Conservation (phyloP, 371 early-diverging fungal species). For the Rhizopus stolonifer region DNA sequence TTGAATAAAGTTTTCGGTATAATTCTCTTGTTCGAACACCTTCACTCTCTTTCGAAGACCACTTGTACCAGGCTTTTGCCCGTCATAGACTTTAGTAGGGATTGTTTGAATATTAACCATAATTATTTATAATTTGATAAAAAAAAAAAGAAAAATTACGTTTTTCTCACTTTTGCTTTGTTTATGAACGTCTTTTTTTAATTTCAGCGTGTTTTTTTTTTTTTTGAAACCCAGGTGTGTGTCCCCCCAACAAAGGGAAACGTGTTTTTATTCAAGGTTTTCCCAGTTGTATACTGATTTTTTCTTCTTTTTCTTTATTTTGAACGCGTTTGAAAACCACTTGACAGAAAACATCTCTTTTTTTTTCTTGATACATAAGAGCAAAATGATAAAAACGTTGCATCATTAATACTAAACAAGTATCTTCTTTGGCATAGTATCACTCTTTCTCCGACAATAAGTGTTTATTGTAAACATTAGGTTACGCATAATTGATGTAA, state of each 20-base stretch:
- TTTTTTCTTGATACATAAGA: too few species aligned
- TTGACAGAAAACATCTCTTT: too few species aligned
- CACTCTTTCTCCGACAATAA: too few species aligned
- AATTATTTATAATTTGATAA: neutral
- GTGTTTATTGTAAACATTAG: too few species aligned
- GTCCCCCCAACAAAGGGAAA: too few species aligned
- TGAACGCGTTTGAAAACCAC: too few species aligned
- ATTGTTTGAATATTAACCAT: slow-evolving; percentile 51
- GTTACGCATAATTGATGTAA: too few species aligned
- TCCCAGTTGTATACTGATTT: neutral
- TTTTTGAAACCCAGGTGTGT: neutral
- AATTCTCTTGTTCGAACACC: slow-evolving; percentile 91
- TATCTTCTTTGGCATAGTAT: too few species aligned
- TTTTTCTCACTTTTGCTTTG: neutral
- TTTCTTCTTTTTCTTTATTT: too few species aligned
- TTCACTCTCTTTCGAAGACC: slow-evolving; percentile 95
- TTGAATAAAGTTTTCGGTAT: slow-evolving; percentile 96
- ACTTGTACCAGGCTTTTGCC: slow-evolving; percentile 97
- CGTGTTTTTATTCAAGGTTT: neutral
- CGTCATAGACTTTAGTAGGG: slow-evolving; percentile 73
- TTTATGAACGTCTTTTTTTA: slow-evolving; percentile 1
- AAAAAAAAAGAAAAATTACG: slow-evolving; percentile 12
- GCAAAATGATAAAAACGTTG: too few species aligned
- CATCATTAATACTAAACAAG: too few species aligned
- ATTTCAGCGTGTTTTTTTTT: neutral